A percentile compares a stretch with the other conserved stretches of the same genome.
Evolutionary conservation across 306 rosid species (phyloP).

Genomic region (Dryas alaskensis): DNA sequence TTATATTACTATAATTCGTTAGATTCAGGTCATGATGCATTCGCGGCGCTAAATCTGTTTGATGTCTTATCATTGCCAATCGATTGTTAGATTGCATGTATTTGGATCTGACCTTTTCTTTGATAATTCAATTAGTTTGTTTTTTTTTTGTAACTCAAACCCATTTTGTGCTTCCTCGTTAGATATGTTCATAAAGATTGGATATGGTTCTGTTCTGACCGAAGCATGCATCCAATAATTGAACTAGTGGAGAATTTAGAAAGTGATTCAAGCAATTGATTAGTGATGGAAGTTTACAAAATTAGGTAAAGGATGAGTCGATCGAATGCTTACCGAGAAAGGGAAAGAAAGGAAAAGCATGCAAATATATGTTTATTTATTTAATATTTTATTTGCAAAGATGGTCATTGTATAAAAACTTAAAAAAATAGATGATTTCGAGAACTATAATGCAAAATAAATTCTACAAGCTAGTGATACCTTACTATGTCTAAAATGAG

Average conservation of each 20-base stretch:
- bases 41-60: constrained; percentile 36
- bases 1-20: background rate
- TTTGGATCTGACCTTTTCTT: constrained; percentile 8
- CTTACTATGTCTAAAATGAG: too few relatives aligned
- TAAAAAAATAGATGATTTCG: too few relatives aligned
- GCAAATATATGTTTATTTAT: background rate
- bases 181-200: constrained; percentile 11
- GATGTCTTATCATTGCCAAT: constrained; percentile 27
- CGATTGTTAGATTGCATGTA: background rate
- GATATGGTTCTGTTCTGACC: constrained; percentile 10
- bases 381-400: too few relatives aligned
- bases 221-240: constrained; percentile 10
- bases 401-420: too few relatives aligned
- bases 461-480: too few relatives aligned
- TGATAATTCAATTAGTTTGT: background rate
- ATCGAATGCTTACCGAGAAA: background rate
- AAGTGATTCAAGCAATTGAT: background rate
- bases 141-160: background rate
- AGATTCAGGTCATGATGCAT: constrained; percentile 36
- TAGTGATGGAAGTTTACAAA: background rate
- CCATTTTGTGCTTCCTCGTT: background rate
- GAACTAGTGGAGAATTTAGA: constrained; percentile 15
- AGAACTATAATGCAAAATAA: too few relatives aligned
- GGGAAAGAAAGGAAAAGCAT: background rate
- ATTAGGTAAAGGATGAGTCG: background rate